Base-by-base conservation (phyloP, 2,329 filamentous ascomycete genomes). In the Didymosphaeria variabile region DNA sequence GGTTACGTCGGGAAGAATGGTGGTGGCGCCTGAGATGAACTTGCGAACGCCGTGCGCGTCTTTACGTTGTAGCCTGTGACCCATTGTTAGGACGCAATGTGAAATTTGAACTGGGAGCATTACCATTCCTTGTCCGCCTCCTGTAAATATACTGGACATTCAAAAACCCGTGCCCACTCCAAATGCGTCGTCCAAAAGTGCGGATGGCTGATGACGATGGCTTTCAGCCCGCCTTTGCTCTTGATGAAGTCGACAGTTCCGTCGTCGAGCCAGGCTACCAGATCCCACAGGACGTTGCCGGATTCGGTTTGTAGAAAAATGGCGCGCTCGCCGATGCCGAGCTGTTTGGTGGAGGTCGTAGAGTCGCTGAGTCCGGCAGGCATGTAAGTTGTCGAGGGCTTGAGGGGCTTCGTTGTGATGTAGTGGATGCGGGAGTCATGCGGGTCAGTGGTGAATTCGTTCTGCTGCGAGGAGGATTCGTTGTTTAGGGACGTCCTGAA, bases 281-380 rank as follows among this genome's bases (percentile, higher is more conserved):
- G 88, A 77, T 95, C 92, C 92, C 92, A 96, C 1, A 95, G 85
- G 1, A 95, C 77, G 73, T 94, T 94, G 0, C 91, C 91, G 0
- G 77, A 60, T 0, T 86, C 81, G 0, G 90, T 92, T 53, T 84
- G 82, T 13, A 94, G 80, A 2, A 96, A 80, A 50, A 93, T 84
- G 21, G 88, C 88, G 34, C 92, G 85, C 77, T 95, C 89, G 0
- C 91, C 91, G 64, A 95, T 95, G 57, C 82, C 91, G 62, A 93
- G 79, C 74, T 89, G 69, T 83, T 32, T 74, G 42, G 70, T 64
- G 3, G 68, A 70, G 5, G 69, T 67, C 2, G 64, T 69, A 1
- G 79, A 76, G 0, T 85, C 86, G 52, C 64, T 44, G 13, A 75
- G 67, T 3, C 68, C 67, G 0, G 71, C 57, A 1, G 69, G 72